Percentiles rank a stretch among this genome's conserved stretches.
Evolutionary conservation across 129 eudicot genomes (phyloP).

Genomic region (Tagetes erecta): DNA sequence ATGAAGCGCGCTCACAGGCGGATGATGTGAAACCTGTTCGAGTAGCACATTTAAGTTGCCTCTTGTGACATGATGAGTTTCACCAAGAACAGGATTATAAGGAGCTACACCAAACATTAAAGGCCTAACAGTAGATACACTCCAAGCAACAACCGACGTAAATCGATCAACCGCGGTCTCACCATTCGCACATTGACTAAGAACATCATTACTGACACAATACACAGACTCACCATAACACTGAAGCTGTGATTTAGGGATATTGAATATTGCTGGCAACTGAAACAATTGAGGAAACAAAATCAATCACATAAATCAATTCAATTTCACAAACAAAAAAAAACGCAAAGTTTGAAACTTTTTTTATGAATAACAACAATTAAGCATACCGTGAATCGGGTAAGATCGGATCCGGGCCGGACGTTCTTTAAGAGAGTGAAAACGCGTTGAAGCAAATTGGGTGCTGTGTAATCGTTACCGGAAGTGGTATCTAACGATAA

Average conservation of each 20-base stretch:
- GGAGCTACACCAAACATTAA: constrained; percentile 78
- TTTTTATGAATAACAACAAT: neutral
- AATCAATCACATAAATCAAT: neutral
- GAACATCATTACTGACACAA: constrained; percentile 47
- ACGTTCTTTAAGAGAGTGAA: constrained; percentile 57
- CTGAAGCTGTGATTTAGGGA: constrained; percentile 88
- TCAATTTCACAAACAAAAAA: neutral
- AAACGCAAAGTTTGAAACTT: neutral
- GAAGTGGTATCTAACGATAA: constrained; percentile 44
- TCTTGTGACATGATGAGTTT: constrained; percentile 82
- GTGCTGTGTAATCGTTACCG: constrained; percentile 45
- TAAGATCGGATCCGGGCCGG: constrained; percentile 82
- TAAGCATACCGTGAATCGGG: constrained; percentile 54
- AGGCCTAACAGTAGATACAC: constrained; percentile 75
- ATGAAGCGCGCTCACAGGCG: constrained; percentile 87
- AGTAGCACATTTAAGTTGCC: constrained; percentile 76
- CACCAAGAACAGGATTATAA: constrained; percentile 87
- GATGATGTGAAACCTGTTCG: constrained; percentile 99
- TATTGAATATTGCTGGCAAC: constrained; percentile 83
- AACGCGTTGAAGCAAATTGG: constrained; percentile 57
- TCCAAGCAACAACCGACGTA: constrained; percentile 69
- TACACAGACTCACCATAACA: constrained; percentile 80
- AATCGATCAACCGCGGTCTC: constrained; percentile 58
- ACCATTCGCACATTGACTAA: constrained; percentile 56
- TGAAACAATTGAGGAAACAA: constrained; percentile 17